Base-by-base conservation (phyloP, 2,329 filamentous ascomycete species). In the Bimuria novae-zelandiae region DNA sequence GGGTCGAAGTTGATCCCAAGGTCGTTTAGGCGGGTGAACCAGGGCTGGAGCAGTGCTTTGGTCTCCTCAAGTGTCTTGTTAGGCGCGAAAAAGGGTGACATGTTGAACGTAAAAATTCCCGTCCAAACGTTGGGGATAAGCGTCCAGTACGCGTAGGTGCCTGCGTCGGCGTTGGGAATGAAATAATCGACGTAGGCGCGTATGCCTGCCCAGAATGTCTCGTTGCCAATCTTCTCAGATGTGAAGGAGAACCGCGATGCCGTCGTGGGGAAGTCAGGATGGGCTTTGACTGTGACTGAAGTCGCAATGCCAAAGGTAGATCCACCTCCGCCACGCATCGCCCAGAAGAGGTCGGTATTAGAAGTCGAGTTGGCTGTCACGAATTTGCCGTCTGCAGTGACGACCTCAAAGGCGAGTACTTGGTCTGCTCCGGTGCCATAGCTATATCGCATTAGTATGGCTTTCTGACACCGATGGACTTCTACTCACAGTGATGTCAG, bases 401-500 rank as follows among this genome's bases (percentile, higher is more conserved):
- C 65, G 21, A 47, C 44, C 16, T 47, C 33, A n/a, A 47, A 39
- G 64, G 69, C 60, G 17, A 74, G 65, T 4, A 73, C 67, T n/a
- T 72, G 68, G 52, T 73, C 70, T 14, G 70, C 69, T 19, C 68
- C 71, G 3, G 66, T 72, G 3, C 70, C 71, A 56, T 80, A 80
- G 35, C 59, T 62, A 39, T 12, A 29, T 8, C 47, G 48, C 32
- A 48, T 61, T 10, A 67, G 60, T 32, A 74, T 21, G 11, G 25
- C 23, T 30, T n/a, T n/a, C 7, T 16, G 8, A 37, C 4, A 75
- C 64, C 36, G 72, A 44, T 1, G 12, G 16, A n/a, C 14, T 32
- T 71, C 7, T 2, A 58, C 57, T 54, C 48, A 59, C 69, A 54
- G 76, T 72, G 57, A 68, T 10, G 77, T 78, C 48, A 86, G 61